These are phyloP conservation scores for Gastrolobium villosum DNA, from an alignment of 306 rosid genomes.

Conservation along the genomic window DNA sequence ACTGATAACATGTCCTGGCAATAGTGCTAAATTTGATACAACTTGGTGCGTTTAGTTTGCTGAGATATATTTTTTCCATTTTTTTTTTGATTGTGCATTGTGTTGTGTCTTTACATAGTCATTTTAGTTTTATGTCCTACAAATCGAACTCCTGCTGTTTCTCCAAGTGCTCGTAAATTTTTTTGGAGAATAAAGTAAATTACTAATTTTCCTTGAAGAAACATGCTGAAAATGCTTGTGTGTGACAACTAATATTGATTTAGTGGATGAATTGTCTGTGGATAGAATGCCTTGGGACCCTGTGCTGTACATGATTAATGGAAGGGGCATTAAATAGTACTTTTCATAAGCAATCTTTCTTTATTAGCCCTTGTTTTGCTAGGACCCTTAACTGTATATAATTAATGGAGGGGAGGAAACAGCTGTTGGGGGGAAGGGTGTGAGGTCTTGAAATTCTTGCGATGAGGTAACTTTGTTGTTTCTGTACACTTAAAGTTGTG, in stretches of 20 bases:
- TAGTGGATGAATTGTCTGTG: background rate
- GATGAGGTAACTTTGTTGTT: constrained; percentile 35
- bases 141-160: constrained; percentile 14
- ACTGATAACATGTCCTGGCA: constrained; percentile 14
- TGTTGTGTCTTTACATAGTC: constrained; percentile 26
- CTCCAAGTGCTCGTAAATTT: constrained; percentile 11
- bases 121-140: background rate
- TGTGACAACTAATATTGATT: background rate
- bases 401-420: background rate
- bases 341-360: constrained; percentile 10
- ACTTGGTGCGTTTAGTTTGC: constrained; percentile 4
- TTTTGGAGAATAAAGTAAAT: constrained; percentile 39
- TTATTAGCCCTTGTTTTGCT: constrained; percentile 17
- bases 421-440: background rate
- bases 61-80: constrained; percentile 15
- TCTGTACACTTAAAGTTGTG: constrained; percentile 25
- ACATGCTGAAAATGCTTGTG: constrained; percentile 27
- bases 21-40: constrained; percentile 29
- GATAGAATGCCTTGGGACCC: background rate
- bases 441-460: constrained; percentile 18
- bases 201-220: constrained; percentile 12
- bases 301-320: background rate
- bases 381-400: background rate
- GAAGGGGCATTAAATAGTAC: background rate
- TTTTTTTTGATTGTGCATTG: constrained; percentile 21